Evolutionary conservation across 106 monocot genomes (phyloP).

Genomic region (Allium fistulosum): DNA sequence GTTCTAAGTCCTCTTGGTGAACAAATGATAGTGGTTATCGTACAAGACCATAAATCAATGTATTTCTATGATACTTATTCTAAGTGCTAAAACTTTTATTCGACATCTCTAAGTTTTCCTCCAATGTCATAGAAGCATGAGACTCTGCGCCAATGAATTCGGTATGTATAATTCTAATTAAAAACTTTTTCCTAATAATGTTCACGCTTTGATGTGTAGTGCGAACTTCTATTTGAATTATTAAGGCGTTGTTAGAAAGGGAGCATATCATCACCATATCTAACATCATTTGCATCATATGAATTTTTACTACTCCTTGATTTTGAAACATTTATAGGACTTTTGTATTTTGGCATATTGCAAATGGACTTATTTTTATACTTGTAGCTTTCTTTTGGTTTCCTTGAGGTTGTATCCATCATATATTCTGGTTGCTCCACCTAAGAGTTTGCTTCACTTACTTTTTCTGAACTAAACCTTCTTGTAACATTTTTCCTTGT

Average conservation of each 20-base stretch:
- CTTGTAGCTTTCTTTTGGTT: not conserved
- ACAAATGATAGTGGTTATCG: too few species aligned
- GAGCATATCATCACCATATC: slow-evolving; percentile 12
- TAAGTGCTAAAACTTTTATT: slow-evolving; percentile 8
- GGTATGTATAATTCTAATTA: slow-evolving; percentile 18
- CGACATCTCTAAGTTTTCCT: slow-evolving; percentile 36
- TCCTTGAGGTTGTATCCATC: slow-evolving; percentile 1
- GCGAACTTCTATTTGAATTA: slow-evolving; percentile 25
- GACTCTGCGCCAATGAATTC: slow-evolving; percentile 21
- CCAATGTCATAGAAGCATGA: slow-evolving; percentile 27
- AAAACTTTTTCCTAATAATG: slow-evolving; percentile 21
- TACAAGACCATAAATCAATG: too few species aligned
- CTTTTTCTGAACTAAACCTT: not conserved
- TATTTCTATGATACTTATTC: too few species aligned
- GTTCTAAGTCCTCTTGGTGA: too few species aligned
- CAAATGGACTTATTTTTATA: not conserved
- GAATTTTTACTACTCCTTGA: not conserved
- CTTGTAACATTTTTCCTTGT: slow-evolving; percentile 1
- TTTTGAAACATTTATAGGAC: not conserved
- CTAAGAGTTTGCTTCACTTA: slow-evolving; percentile 6
- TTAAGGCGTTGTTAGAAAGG: slow-evolving; percentile 29
- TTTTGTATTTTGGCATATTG: not conserved
- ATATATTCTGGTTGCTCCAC: slow-evolving; percentile 9
- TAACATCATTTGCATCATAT: slow-evolving; percentile 4
- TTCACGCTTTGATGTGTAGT: slow-evolving; percentile 16